Percentiles rank a stretch among this genome's conserved stretches.
Conservation (phyloP, 768 basidiomycete genomes). For the Steccherinum ochraceum region DNA sequence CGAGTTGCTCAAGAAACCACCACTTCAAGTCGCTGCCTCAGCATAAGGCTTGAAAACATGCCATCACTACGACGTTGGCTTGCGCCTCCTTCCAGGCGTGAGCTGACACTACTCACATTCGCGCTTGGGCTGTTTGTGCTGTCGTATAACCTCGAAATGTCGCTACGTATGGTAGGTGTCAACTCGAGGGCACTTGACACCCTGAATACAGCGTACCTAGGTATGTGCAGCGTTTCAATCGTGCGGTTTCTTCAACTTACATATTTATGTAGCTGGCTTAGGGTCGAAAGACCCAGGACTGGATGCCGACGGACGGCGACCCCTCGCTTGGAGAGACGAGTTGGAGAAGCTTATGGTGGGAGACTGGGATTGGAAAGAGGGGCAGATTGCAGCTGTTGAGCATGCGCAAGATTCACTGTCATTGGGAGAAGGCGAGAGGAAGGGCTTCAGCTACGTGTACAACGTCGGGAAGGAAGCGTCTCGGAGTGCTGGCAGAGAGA, state of each 20-base stretch:
- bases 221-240: constrained; percentile 1
- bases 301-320: constrained; percentile 45
- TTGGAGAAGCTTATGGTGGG: constrained; percentile 64
- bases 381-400: constrained; percentile 48
- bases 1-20: no score
- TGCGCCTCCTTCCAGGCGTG: constrained; percentile 65
- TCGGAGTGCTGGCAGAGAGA: constrained; percentile 12
- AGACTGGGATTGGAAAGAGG: constrained; percentile 61
- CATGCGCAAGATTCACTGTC: constrained; percentile 17
- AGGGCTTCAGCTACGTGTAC: constrained; percentile 21
- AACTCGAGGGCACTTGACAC: constrained; percentile 18
- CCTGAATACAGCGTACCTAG: constrained; percentile 17
- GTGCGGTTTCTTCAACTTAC: not conserved
- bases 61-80: constrained; percentile 38
- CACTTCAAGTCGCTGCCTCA: no score
- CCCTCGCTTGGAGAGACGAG: constrained; percentile 45
- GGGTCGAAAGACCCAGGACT: constrained; percentile 30
- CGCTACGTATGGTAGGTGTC: constrained; percentile 41
- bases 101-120: constrained; percentile 62
- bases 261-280: constrained; percentile 9
- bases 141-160: constrained; percentile 68
- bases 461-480: constrained; percentile 11
- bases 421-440: constrained; percentile 34
- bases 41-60: no score
- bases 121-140: constrained; percentile 61